A percentile compares a stretch with the other conserved stretches of the same genome.
phyloP scores from a whole-genome alignment of 225 moss, liverwort and hornwort species.

The Polytrichum commune region DNA sequence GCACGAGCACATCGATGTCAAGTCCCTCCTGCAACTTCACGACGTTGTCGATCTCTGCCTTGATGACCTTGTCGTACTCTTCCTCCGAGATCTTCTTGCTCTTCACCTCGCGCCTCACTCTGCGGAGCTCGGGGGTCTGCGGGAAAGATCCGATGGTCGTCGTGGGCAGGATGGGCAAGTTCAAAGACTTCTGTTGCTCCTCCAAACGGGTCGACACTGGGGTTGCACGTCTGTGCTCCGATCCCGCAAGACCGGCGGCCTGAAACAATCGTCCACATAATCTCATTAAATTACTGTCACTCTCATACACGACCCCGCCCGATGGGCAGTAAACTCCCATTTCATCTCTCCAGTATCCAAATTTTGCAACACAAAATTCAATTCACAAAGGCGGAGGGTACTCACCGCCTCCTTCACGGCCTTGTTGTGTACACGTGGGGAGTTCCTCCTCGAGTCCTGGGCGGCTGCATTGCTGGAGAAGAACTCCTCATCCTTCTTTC shows the following conservation, averaged over 20 bases:
- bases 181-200: conserved; percentile 78
- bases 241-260: conserved; percentile 55
- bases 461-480: conserved; percentile 56
- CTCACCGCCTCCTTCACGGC: conserved; percentile 53
- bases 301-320: no score
- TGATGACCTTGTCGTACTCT: conserved; percentile 79
- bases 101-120: conserved; percentile 77
- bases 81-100: conserved; percentile 88
- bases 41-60: conserved; percentile 80
- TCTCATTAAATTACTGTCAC: background rate
- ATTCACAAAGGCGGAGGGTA: background rate
- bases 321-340: no score
- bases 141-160: conserved; percentile 94
- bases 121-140: conserved; percentile 77
- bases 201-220: conserved; percentile 65
- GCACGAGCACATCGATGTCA: conserved; percentile 86
- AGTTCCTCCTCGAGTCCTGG: conserved; percentile 63
- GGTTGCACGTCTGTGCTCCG: conserved; percentile 71
- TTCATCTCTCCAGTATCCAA: no score
- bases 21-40: conserved; percentile 88
- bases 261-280: conserved; percentile 3
- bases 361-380: no score
- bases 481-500: conserved; percentile 62
- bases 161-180: conserved; percentile 78
- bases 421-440: conserved; percentile 70